Base-by-base conservation (phyloP, 768 basidiomycete genomes). In the Calocera viscosa region DNA sequence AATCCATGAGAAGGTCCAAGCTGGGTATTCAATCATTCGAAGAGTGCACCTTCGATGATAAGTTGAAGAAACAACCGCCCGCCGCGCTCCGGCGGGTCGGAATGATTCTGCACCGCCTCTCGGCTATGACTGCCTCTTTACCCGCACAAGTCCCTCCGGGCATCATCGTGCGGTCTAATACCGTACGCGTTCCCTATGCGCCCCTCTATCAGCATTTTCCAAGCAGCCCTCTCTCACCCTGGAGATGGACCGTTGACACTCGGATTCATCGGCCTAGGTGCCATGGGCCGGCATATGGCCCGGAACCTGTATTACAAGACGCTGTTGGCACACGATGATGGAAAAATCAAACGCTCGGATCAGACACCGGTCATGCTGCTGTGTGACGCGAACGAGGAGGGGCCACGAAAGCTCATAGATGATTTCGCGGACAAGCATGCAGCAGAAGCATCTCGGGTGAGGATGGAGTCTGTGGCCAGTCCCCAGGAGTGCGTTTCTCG, bases 211-310 rank as follows among this genome's bases (percentile, higher is more conserved):
- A 11, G 53, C 24, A 11, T 26, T 22, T 19, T 60, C 11, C 24
- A 32, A 28, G 10, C 53, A 28, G 5, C 53, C 24, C 11, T 60
- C 53, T 19, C 24, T 3, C 5, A n/a, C 26, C 63, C 2, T 24
- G 24, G 14, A n/a, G 32, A 34, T 30, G 69, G 66, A 41, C 19
- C 10, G 22, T 19, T 65, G 2, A 73, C 71, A 1, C 49, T 86
- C 35, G 86, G 84, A 65, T 93, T 94, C 78, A 87, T 94, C 65
- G 91, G 92, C 10, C 83, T 94, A 14, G 91, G 91, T 41, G 82
- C 86, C 49, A 94, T 94, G 91, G 91, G 91, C 43, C 84, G 84
- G 49, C 87, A 91, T 75, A 94, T 94, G 92, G 83, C 85, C 16
- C 82, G 80, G 75, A 94, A 94, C 75, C 82, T 93, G 64, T 90